Conservation (phyloP, 2,329 filamentous ascomycete species). For the Aspergillus quadrilineatus region DNA sequence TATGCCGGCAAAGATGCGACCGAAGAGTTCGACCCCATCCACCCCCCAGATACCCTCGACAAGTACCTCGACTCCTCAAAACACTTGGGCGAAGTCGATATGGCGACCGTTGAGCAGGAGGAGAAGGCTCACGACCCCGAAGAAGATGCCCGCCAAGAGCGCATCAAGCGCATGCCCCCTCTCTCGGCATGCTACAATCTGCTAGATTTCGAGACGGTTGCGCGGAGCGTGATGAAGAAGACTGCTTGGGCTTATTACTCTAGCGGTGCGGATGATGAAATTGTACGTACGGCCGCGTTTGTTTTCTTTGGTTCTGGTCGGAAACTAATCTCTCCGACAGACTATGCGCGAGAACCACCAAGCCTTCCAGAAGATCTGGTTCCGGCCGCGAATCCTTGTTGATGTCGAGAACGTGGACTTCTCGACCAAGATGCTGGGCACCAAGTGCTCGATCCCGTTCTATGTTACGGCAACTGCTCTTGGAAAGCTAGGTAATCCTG, state of each 20-base stretch:
- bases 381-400: conserved; percentile 82
- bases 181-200: conserved; percentile 90
- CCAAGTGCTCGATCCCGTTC: conserved; percentile 80
- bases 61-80: conserved; percentile 80
- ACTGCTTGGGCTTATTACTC: conserved; percentile 98
- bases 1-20: conserved; percentile 95
- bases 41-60: conserved; percentile 81
- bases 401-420: conserved; percentile 87
- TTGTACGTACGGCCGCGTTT: conserved; percentile 51
- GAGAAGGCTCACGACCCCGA: conserved; percentile 67
- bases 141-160: conserved; percentile 71
- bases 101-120: conserved; percentile 70
- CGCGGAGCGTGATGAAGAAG: conserved; percentile 88
- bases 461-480: conserved; percentile 96
- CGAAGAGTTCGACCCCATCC: conserved; percentile 85
- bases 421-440: conserved; percentile 89
- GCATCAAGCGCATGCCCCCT: conserved; percentile 71
- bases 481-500: conserved; percentile 88
- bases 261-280: conserved; percentile 85
- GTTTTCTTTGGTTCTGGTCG: not conserved
- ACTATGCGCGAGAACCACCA: conserved; percentile 93
- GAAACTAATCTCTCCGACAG: conserved; percentile 44
- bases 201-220: conserved; percentile 93
- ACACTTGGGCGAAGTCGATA: conserved; percentile 86
- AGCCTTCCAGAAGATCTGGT: conserved; percentile 97